Evolutionary conservation across 805 yeast genomes (phyloP), one percentile per base, ranked within the genome.

Genomic region (Cyberlindnera maritima): DNA sequence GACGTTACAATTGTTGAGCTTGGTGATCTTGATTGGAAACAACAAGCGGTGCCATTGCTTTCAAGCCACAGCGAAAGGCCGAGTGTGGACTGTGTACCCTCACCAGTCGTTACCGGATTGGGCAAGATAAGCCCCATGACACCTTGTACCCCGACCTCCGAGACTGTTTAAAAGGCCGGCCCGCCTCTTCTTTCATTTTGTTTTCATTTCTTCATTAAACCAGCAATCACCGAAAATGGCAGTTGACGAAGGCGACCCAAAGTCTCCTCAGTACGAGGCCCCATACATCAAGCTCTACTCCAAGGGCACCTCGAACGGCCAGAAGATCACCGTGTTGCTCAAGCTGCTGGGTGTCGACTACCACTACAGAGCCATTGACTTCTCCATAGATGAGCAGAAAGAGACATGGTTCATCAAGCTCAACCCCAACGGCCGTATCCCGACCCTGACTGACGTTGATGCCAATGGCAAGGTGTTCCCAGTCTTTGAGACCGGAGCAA

Each of bases 361-460:
- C 56, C 63, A 68, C 50, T 56, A 59, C 45, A 57, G 73, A 39
- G 50, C 53, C 5, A 59, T 83, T 42, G 76, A 77, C 50, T 57
- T 82, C 35, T 2, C 46, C 1, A 66, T 60, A 19, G 63, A 65
- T 35, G 77, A 63, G 36, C 83, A 80, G 46, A 81, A 81, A 57
- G 75, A 76, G 52, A 76, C 70, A 6, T 77, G 83, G 82, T 83
- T 68, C 53, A 58, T 79, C 40, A 68, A 74, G 44, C 62, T 79
- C 57, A 80, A 81, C 60, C 81, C 83, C 17, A 81, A 82, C 55
- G 87, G 88, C 6, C 67, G 80, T 55, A 76, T 83, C 42, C 88
- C 88, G 26, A 71, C 81, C 0, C 61, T 83, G 33, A 67, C 60
- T 33, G 72, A 70, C 41, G 66, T 60, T 31, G 59, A 62, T 39